These are phyloP conservation scores for Trametes versicolor DNA, from an alignment of 1,284 basidiomycete species.

Conservation along the genomic window DNA sequence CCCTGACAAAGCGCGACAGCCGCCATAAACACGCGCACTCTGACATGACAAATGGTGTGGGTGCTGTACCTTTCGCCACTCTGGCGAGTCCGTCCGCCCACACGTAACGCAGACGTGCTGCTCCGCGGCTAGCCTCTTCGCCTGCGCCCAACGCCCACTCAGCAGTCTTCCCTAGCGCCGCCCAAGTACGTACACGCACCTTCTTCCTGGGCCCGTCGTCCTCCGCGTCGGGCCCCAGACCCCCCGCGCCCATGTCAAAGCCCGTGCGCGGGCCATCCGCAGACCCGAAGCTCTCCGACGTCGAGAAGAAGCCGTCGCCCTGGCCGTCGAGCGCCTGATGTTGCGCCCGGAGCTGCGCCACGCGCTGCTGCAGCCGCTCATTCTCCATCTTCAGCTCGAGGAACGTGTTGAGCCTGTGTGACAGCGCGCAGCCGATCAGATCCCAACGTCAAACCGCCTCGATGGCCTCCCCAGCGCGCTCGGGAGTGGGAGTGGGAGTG, in stretches of 20 bases:
- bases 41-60: slow-evolving; percentile 30
- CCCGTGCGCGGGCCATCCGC: slow-evolving; percentile 18
- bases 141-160: slow-evolving; percentile 56
- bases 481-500: background rate
- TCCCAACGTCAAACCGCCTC: background rate
- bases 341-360: slow-evolving; percentile 54
- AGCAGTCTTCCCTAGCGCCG: background rate
- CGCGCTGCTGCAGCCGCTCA: slow-evolving; percentile 67
- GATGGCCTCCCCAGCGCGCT: background rate
- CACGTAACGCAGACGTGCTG: slow-evolving; percentile 83
- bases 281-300: slow-evolving; percentile 26
- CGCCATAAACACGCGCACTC: slow-evolving; percentile 30
- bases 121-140: slow-evolving; percentile 54
- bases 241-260: slow-evolving; percentile 19
- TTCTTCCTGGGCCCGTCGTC: slow-evolving; percentile 49
- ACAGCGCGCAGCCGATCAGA: background rate
- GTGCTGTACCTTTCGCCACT: slow-evolving; percentile 79
- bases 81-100: slow-evolving; percentile 83
- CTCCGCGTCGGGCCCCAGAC: slow-evolving; percentile 18
- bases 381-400: slow-evolving; percentile 84
- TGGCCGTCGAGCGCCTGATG: slow-evolving; percentile 31
- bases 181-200: slow-evolving; percentile 39
- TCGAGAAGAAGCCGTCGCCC: slow-evolving; percentile 23
- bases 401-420: slow-evolving; percentile 75
- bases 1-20: slow-evolving; percentile 56